These are phyloP conservation scores for Talaromyces stipitatus DNA, from an alignment of 495 filamentous ascomycete species.

Conservation along the genomic window DNA sequence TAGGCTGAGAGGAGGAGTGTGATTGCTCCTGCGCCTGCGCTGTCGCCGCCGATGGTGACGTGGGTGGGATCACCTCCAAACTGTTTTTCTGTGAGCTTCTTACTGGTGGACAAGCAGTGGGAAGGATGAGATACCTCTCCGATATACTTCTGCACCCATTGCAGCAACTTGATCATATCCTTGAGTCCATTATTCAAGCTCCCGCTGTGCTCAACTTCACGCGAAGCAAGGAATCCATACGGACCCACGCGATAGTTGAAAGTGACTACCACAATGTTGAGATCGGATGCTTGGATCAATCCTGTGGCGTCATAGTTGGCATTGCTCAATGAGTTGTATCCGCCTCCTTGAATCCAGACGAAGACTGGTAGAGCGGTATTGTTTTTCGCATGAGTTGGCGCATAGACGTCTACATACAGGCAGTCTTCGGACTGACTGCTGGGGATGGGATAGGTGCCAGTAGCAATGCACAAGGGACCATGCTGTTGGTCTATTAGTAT, in stretches of 20 bases:
- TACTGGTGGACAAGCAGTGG: background rate
- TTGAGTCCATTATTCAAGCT: constrained; percentile 64
- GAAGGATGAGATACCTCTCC: constrained; percentile 29
- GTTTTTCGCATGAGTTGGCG: constrained; percentile 45
- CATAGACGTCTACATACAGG: constrained; percentile 67
- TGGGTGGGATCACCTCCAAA: constrained; percentile 70
- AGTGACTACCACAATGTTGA: constrained; percentile 60
- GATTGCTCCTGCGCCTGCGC: constrained; percentile 61
- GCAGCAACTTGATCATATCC: constrained; percentile 58
- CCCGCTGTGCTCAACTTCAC: constrained; percentile 42
- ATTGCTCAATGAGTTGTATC: constrained; percentile 57
- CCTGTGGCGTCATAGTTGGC: constrained; percentile 58
- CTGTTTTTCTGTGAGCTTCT: constrained; percentile 17
- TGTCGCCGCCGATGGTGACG: constrained; percentile 65
- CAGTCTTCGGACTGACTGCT: constrained; percentile 57
- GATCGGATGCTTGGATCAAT: constrained; percentile 50
- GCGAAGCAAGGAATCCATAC: constrained; percentile 63
- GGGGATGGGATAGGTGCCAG: constrained; percentile 26
- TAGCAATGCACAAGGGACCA: constrained; percentile 46
- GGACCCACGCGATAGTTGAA: constrained; percentile 76
- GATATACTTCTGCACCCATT: constrained; percentile 65
- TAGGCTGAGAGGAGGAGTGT: constrained; percentile 62
- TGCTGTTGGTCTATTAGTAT: constrained; percentile 21
- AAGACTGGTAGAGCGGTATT: constrained; percentile 52
- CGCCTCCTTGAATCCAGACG: constrained; percentile 72